Evolutionary conservation across 2,329 filamentous ascomycete species (phyloP).

Genomic region (Metarhizium humberi): DNA sequence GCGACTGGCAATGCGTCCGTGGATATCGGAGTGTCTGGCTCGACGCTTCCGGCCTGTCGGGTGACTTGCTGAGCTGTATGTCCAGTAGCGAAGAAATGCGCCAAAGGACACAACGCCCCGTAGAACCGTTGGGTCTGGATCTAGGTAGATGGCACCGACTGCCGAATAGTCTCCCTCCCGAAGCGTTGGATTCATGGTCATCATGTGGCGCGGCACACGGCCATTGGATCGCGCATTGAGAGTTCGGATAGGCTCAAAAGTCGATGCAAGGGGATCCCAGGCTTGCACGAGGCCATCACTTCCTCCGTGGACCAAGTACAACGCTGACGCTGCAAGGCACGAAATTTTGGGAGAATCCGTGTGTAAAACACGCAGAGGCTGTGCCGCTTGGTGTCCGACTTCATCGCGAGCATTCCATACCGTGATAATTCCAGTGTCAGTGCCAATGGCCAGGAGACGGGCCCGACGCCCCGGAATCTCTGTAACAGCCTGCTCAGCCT

Average conservation of each 20-base stretch:
- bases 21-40: conserved; percentile 55
- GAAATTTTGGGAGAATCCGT: conserved; percentile 87
- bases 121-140: conserved; percentile 77
- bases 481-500: conserved; percentile 23
- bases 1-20: conserved; percentile 40
- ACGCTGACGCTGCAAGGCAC: conserved; percentile 69
- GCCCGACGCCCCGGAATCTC: conserved; percentile 81
- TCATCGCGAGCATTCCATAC: conserved; percentile 77
- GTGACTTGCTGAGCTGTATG: conserved; percentile 76
- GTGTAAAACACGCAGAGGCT: conserved; percentile 71
- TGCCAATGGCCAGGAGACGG: conserved; percentile 74
- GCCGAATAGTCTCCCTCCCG: conserved; percentile 69
- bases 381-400: conserved; percentile 34
- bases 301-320: conserved; percentile 87
- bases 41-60: conserved; percentile 71
- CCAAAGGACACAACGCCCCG: conserved; percentile 83
- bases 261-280: conserved; percentile 91
- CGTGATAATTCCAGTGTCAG: conserved; percentile 64
- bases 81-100: conserved; percentile 84
- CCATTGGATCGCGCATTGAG: conserved; percentile 78
- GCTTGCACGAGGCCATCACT: conserved; percentile 92
- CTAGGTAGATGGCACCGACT: conserved; percentile 74
- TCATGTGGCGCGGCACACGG: conserved; percentile 65
- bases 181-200: conserved; percentile 44
- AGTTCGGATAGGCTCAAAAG: conserved; percentile 67